Percentiles rank a stretch among this genome's conserved stretches.
Conservation (phyloP, 176 grass and related monocot species). For the Poa annua region DNA sequence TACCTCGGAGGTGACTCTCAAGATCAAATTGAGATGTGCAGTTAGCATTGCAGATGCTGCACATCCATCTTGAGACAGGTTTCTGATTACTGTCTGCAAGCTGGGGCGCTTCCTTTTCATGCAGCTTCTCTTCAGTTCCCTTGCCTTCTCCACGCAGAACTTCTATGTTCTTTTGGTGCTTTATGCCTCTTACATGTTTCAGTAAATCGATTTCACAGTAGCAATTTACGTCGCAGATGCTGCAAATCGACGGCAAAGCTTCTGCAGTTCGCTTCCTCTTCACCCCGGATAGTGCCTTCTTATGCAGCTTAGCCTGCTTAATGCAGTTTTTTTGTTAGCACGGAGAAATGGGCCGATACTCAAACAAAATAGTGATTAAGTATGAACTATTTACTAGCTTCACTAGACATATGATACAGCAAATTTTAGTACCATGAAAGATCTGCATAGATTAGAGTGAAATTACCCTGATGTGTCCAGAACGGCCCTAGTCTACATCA, state of each 20-base stretch:
- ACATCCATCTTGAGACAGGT: slow-evolving; percentile 19
- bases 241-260: neutral
- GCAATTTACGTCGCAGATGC: neutral
- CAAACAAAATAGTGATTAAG: too few species aligned
- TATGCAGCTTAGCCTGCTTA: slow-evolving; percentile 19
- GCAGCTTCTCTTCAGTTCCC: neutral
- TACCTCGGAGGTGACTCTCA: slow-evolving; percentile 26
- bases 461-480: neutral
- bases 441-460: slow-evolving; percentile 18
- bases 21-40: slow-evolving; percentile 33
- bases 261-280: slow-evolving; percentile 47
- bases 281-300: slow-evolving; percentile 23
- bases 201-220: neutral
- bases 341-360: neutral
- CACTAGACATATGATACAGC: neutral
- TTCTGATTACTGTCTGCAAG: slow-evolving; percentile 12
- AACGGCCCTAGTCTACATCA: neutral
- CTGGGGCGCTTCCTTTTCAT: neutral
- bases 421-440: neutral
- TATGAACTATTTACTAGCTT: neutral
- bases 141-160: neutral
- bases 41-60: slow-evolving; percentile 36
- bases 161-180: slow-evolving; percentile 19
- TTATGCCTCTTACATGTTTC: slow-evolving; percentile 20
- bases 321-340: slow-evolving; percentile 17